Evolutionary conservation across 768 basidiomycete genomes (phyloP).

Genomic region (Mycena olivaceomarginata): DNA sequence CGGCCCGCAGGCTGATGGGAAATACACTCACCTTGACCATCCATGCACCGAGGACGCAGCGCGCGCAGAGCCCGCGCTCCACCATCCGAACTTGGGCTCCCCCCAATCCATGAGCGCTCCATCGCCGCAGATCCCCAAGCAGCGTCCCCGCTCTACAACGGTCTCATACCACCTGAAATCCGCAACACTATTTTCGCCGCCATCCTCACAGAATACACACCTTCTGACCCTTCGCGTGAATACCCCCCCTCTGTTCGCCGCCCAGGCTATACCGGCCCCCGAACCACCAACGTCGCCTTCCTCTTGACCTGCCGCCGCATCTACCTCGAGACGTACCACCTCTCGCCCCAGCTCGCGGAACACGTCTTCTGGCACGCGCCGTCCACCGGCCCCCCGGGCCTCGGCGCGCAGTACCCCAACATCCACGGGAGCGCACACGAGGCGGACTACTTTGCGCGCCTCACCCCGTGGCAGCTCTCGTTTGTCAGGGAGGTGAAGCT

Average conservation of each 20-base stretch:
- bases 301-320: constrained; percentile 21
- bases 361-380: constrained; percentile 36
- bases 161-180: constrained; percentile 29
- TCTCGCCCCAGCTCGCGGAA: constrained; percentile 12
- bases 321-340: constrained; percentile 38
- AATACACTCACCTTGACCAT: no score
- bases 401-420: constrained; percentile 17
- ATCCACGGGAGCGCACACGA: constrained; percentile 20
- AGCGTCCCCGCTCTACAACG: constrained; percentile 32
- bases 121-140: constrained; percentile 15
- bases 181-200: constrained; percentile 21
- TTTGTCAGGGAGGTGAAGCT: constrained; percentile 8
- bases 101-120: constrained; percentile 27
- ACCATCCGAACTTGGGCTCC: background rate
- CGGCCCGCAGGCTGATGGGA: no score
- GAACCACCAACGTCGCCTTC: constrained; percentile 12
- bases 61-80: no score
- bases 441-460: constrained; percentile 7
- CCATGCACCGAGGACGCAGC: no score
- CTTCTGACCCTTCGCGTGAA: background rate
- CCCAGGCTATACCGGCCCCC: constrained; percentile 13
- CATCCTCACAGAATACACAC: constrained; percentile 28
- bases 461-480: constrained; percentile 15
- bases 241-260: background rate
- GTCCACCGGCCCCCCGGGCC: background rate